Evolutionary conservation across 495 filamentous ascomycete species (phyloP).

Genomic region (Daldinia bambusicola): DNA sequence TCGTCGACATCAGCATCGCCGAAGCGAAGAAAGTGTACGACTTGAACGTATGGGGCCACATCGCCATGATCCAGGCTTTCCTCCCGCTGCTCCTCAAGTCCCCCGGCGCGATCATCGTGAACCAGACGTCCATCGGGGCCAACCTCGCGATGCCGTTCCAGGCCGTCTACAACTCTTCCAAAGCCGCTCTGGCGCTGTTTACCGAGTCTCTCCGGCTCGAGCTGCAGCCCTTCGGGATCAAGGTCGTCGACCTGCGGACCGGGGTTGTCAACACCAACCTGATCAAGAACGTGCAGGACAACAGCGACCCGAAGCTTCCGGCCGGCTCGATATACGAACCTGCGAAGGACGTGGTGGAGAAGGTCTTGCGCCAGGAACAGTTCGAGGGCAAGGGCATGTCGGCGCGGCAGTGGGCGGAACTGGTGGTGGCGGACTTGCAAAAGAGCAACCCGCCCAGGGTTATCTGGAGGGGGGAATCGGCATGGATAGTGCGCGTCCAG

Average conservation of each 20-base stretch:
- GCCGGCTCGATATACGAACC: conserved; percentile 27
- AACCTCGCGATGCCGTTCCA: conserved; percentile 32
- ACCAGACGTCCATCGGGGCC: conserved; percentile 44
- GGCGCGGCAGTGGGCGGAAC: conserved; percentile 18
- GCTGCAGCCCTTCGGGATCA: conserved; percentile 49
- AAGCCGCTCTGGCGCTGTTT: conserved; percentile 48
- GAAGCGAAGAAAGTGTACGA: conserved; percentile 58
- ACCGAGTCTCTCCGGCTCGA: conserved; percentile 49
- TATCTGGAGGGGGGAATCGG: conserved; percentile 24
- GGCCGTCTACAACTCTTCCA: conserved; percentile 52
- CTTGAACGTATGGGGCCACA: conserved; percentile 60
- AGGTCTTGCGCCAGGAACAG: conserved; percentile 17
- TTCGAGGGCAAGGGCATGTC: conserved; percentile 22
- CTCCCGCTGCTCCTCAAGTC: conserved; percentile 56
- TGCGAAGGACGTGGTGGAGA: conserved; percentile 35
- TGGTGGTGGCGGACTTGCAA: conserved; percentile 13
- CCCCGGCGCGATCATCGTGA: conserved; percentile 44
- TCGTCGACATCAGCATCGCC: conserved; percentile 56
- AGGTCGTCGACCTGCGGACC: conserved; percentile 46
- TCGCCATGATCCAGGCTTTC: conserved; percentile 61
- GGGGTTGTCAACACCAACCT: conserved; percentile 34
- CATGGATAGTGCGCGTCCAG: conserved; percentile 6
- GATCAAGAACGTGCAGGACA: conserved; percentile 18
- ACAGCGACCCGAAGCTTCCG: conserved; percentile 21
- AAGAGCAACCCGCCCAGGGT: conserved; percentile 16